Percentiles rank a stretch among this genome's conserved stretches.
Evolutionary conservation across 1,284 basidiomycete genomes (phyloP).

Genomic region (Ustilago hordei): DNA sequence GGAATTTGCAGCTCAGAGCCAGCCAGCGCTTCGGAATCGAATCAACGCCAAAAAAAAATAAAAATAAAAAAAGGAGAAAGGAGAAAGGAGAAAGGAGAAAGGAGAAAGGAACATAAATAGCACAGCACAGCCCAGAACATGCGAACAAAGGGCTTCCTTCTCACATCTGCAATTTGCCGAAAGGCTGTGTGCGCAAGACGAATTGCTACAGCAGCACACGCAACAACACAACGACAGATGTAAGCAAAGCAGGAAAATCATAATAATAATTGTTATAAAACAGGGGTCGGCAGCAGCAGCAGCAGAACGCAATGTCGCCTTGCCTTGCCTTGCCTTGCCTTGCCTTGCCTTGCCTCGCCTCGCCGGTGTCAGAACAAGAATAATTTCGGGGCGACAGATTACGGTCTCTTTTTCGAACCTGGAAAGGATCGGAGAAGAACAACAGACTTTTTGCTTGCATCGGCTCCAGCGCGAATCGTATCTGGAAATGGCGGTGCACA

Average conservation of each 20-base stretch:
- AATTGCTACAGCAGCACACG: neutral
- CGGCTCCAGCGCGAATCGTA: neutral
- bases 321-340: neutral
- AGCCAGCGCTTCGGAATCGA: neutral
- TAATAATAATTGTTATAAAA: neutral
- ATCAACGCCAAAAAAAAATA: neutral
- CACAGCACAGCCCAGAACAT: constrained; percentile 13
- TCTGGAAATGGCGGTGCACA: neutral
- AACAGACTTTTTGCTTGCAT: too few species aligned
- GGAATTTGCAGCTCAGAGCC: neutral
- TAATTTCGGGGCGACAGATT: neutral
- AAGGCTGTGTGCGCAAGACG: neutral
- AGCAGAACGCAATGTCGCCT: neutral
- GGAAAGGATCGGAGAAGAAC: too few species aligned
- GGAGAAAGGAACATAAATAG: neutral
- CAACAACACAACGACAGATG: neutral
- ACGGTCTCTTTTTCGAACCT: too few species aligned
- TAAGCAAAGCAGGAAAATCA: neutral
- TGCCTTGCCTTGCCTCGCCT: neutral
- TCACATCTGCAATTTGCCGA: neutral
- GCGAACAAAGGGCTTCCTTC: constrained; percentile 1
- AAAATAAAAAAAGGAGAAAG: neutral
- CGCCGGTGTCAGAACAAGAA: neutral
- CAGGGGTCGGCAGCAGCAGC: neutral
- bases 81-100: too few species aligned